Evolutionary conservation across 257 asterid genomes (phyloP).

Genomic region (Gentiana dahurica): DNA sequence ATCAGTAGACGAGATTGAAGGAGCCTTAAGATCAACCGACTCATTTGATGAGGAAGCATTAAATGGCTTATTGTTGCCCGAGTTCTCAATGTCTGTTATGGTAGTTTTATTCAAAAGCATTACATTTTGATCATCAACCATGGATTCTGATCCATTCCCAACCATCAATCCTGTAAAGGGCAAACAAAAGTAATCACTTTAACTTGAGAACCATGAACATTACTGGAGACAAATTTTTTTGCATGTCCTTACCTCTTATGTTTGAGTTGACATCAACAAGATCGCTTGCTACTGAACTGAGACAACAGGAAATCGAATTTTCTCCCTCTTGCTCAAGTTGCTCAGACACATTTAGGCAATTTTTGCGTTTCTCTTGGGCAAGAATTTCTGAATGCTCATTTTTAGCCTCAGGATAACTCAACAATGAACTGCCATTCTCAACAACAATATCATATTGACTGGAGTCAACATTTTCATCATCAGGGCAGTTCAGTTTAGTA

Average conservation of each 20-base stretch:
- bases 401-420: conserved; percentile 4
- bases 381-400: conserved; percentile 5
- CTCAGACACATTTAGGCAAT: conserved; percentile 3
- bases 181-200: conserved; percentile 1
- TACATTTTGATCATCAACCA: conserved; percentile 5
- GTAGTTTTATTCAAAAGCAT: conserved; percentile 6
- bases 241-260: conserved; percentile 1
- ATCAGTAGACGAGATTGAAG: no score
- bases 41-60: conserved; percentile 8
- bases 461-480: conserved; percentile 7
- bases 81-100: background rate
- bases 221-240: conserved; percentile 5
- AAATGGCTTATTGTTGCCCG: background rate
- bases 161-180: background rate
- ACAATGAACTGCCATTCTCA: conserved; percentile 1
- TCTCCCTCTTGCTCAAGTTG: conserved; percentile 10
- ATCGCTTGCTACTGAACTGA: conserved; percentile 1
- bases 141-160: conserved; percentile 2
- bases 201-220: conserved; percentile 1
- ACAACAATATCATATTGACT: background rate
- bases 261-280: conserved; percentile 3
- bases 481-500: background rate
- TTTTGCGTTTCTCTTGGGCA: conserved; percentile 1
- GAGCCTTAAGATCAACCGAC: conserved; percentile 4
- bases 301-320: conserved; percentile 1